Base-by-base conservation (phyloP, 306 rosid species). In the Quercus variabilis region DNA sequence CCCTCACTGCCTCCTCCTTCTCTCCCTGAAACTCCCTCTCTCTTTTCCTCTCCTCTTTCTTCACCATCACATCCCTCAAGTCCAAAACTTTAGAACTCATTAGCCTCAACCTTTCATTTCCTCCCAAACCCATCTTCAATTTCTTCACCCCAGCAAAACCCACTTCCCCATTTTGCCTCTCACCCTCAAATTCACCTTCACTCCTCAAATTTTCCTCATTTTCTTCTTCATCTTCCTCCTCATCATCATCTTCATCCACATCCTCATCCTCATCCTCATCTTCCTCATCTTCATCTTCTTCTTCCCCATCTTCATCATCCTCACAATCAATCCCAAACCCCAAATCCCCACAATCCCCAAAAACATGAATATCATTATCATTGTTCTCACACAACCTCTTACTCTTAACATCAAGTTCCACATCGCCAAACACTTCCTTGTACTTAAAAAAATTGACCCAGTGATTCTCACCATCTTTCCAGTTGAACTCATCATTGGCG, bases 401-500 rank as follows among this genome's bases (percentile, higher is more conserved):
- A 0, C 84, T 89, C 83, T 88, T 89, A 5, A 82, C 74, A 12
- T 89, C 90, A 11, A 90, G 84, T 35, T 90, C 88, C 18, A 94
- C 86, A 46, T 94, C 98, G 2, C 98, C 98, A 38, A 94, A 94
- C 52, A 94, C 97, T 23, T 91, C 88, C 85, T 87, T 94, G 84
- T 92, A 94, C 57, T 85, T 83, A 31, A 92, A 83, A 85, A 94
- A 94, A 87, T 94, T 94, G 74, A 88, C 91, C 98, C 98, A 92
- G 88, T 94, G 97, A 73, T 87, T 92, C 77, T 82, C 89, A 0
- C 97, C 98, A 1, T 94, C 98, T n/a, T 86, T 87, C 98, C 97
- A 94, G 57, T 91, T 90, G 87, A 92, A 94, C 7, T 84, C 83
- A 35, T 91, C 85, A 46, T 84, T 80, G 43, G 97, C 84, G 71